These are phyloP conservation scores for Rugonectria rugulosa DNA, from an alignment of 2,329 filamentous ascomycete species.

Conservation along the genomic window DNA sequence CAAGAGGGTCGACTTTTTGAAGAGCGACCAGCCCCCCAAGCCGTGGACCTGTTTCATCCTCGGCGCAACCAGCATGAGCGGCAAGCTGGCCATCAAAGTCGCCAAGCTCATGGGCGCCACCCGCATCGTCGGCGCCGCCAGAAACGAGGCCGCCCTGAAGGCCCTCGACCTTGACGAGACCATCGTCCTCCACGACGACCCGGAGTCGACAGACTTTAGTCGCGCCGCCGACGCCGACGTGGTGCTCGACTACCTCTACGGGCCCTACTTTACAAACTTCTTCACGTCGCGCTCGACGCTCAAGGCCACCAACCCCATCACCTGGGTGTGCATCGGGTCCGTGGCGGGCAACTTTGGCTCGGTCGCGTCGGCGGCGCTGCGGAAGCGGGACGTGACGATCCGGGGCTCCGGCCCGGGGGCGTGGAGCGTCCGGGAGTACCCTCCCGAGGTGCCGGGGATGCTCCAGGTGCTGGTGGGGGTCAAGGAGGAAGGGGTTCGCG, in stretches of 20 bases:
- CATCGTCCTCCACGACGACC: conserved; percentile 51
- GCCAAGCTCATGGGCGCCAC: conserved; percentile 57
- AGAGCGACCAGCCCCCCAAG: conserved; percentile 27
- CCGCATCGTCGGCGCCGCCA: conserved; percentile 59
- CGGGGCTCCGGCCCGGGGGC: conserved; percentile 54
- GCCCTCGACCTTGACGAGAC: conserved; percentile 53
- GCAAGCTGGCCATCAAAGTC: conserved; percentile 57
- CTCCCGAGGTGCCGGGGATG: conserved; percentile 30
- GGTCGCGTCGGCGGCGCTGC: conserved; percentile 53
- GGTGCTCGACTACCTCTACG: conserved; percentile 66
- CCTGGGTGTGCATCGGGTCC: conserved; percentile 61
- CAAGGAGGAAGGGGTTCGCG: conserved; percentile 26
- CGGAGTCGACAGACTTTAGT: conserved; percentile 54
- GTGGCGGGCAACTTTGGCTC: conserved; percentile 48
- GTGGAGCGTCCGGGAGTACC: conserved; percentile 45
- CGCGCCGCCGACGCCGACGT: conserved; percentile 57
- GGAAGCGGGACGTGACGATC: conserved; percentile 58
- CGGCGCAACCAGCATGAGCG: conserved; percentile 61
- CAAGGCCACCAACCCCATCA: conserved; percentile 46
- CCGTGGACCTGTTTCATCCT: conserved; percentile 59
- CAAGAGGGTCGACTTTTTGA: conserved; percentile 48
- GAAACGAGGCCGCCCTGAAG: conserved; percentile 53
- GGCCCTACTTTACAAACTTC: conserved; percentile 50
- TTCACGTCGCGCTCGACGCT: conserved; percentile 50
- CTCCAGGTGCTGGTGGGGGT: conserved; percentile 33